Conservation (phyloP, 345 rosid genomes). For the Arabis hirsuta region DNA sequence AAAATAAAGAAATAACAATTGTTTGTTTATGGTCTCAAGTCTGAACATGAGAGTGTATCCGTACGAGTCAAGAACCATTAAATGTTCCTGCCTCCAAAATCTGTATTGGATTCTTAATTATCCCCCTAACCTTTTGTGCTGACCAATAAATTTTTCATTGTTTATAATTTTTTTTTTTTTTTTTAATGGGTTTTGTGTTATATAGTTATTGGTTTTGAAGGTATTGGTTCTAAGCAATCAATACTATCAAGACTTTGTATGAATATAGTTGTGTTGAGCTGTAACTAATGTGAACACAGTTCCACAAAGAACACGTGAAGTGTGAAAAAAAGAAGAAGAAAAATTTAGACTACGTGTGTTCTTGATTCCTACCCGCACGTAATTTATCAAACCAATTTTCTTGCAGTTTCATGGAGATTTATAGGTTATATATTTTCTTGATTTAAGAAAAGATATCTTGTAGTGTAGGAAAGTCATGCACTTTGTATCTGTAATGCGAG, state of each 20-base stretch:
- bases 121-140: slow-evolving; percentile 35
- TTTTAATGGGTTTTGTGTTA: slow-evolving; percentile 5
- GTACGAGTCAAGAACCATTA: slow-evolving; percentile 39
- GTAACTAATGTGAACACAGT: slow-evolving; percentile 47
- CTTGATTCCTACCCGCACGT: slow-evolving; percentile 34
- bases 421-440: slow-evolving; percentile 2
- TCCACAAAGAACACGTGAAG: slow-evolving; percentile 42
- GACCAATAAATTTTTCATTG: slow-evolving; percentile 36
- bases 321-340: slow-evolving; percentile 14
- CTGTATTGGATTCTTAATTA: slow-evolving; percentile 20
- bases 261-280: slow-evolving; percentile 44
- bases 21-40: slow-evolving; percentile 39
- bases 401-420: slow-evolving; percentile 16
- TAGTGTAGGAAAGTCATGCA: slow-evolving; percentile 38
- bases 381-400: slow-evolving; percentile 24
- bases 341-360: slow-evolving; percentile 25
- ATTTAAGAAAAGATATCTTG: slow-evolving; percentile 10
- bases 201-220: slow-evolving; percentile 29
- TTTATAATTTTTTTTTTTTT: neutral
- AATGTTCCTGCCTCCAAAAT: slow-evolving; percentile 33
- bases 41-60: slow-evolving; percentile 38
- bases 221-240: slow-evolving; percentile 36
- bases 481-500: neutral
- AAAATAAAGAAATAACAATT: neutral
- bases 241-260: slow-evolving; percentile 42